Evolutionary conservation across 768 basidiomycete genomes (phyloP), one percentile per base, ranked within the genome.

Genomic region (Leucocoprinus birnbaumii): DNA sequence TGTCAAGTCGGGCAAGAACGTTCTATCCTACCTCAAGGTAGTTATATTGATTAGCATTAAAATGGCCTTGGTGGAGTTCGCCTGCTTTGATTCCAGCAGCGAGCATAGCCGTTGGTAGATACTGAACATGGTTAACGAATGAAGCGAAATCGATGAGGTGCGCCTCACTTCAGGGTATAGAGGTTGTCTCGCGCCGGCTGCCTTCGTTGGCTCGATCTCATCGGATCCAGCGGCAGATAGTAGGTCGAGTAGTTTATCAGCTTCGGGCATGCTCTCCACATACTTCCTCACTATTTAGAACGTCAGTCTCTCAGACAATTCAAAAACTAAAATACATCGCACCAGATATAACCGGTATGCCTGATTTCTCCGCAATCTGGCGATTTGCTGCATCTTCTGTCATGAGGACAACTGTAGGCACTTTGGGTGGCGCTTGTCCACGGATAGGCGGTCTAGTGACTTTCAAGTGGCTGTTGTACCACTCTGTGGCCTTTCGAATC

Each of bases 21-120:
- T 16, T 21, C 54, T 4, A 38, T 16, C 38, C 18, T 22, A 49
- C 54, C 38, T 98, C 96, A 13, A 98, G 78, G 62, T 95, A 98
- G 67, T 99, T 98, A 71, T 94, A 99, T 60, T 86, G 86, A 62
- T 91, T 97, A 2, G 94, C 92, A 64, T 90, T 94, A 73, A 96
- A 99, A 66, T 95, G 87, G 0, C 97, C 97, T 72, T 98, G 93
- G 63, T 93, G 83, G 3, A 95, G 79, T 40, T 86, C 75, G 2
- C 91, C 92, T 3, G 83, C 80, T 67, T 94, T 95, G 54, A 98
- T 78, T 1, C 94, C 95, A 9, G 94, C 91, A 37, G 84, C 64
- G 8, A 98, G 69, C 0, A 82, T 84, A 0, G 85, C 77, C 8
- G 80, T 76, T 0, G 94, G 77, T 14, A 97, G 74, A 66, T 98